Base-by-base conservation (phyloP, 768 basidiomycete species). In the Leccinum boreale region DNA sequence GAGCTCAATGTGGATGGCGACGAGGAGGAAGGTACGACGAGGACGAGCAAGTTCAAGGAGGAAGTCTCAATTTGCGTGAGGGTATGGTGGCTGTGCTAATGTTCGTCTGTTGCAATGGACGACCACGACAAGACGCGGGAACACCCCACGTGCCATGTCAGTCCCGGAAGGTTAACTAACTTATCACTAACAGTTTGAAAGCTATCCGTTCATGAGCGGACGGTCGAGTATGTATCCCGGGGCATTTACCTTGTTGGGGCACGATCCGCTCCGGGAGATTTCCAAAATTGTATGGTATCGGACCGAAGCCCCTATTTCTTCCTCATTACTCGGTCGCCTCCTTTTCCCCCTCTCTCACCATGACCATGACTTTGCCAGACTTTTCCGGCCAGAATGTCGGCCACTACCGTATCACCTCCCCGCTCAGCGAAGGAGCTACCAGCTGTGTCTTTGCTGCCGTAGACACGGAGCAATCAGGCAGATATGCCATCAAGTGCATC, bases 401-500 rank as follows among this genome's bases (percentile, higher is more conserved):
- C 72, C 83, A 81, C 57, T 80, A 88, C 66, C 77, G 78, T 62
- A 78, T 94, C 62, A 68, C 82, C 58, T 79, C 83, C 58, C 76
- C 78, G 53, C 77, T 94, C 56, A 92, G 89, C 52, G 77, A 83
- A 50, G 92, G 92, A 21, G 84, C 87, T 10, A 91, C 89, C 58
- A 89, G 90, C 57, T 81, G 84, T 49, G 90, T 93, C 62, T 92
- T 92, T 73, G 79, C 81, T 53, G 90, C 88, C 28, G 70, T 85
- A 50, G 85, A 89, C 68, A 67, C 73, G 39, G 72, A 75, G 26
- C 68, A 62, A 19, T 65, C 76, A 45, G 68, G 68, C 48, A 80
- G 78, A 70, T 85, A 82, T 62, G 89, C 90, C 50, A 81, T 93
- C 72, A 94, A 94, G 70, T 91, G 89, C 67, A 78, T 92, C 51